phyloP scores from a whole-genome alignment of 208 protist genomes.

The Vickermania spadyakhi region DNA sequence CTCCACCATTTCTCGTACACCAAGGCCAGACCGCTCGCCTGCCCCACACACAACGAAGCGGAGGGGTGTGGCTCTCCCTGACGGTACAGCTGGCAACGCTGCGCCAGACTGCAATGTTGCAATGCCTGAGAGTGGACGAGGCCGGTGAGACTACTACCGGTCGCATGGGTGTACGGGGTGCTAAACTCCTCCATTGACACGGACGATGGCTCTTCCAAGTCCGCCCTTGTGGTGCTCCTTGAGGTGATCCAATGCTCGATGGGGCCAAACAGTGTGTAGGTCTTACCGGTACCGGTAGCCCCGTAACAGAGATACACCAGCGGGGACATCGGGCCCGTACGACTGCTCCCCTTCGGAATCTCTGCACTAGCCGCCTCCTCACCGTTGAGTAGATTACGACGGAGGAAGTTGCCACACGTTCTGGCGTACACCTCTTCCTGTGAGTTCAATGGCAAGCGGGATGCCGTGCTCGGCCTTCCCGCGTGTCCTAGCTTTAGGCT shows the following conservation, averaged over 20 bases:
- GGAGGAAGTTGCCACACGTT: conserved; percentile 3
- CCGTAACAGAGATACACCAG: conserved; percentile 66
- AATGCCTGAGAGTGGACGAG: too few species aligned
- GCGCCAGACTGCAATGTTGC: too few species aligned
- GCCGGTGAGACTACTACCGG: too few species aligned
- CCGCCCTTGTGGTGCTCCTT: too few species aligned
- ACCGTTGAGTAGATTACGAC: neutral
- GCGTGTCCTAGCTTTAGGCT: too few species aligned
- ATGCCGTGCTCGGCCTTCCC: neutral
- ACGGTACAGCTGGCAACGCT: neutral
- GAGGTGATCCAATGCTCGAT: neutral
- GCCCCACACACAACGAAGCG: too few species aligned
- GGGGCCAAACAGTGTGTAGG: conserved; percentile 68
- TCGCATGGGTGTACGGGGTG: too few species aligned
- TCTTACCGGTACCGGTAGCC: conserved; percentile 78
- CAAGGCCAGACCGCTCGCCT: neutral
- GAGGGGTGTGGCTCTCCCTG: too few species aligned
- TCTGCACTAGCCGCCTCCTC: too few species aligned
- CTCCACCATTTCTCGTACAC: neutral
- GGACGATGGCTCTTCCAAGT: neutral
- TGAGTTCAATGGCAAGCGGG: conserved; percentile 5
- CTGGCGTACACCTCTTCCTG: conserved; percentile 21
- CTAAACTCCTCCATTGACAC: neutral
- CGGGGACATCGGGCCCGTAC: neutral
- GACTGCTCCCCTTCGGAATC: neutral